These are phyloP conservation scores for Chamaecrista fasciculata DNA, from an alignment of 306 rosid species.

Conservation along the genomic window DNA sequence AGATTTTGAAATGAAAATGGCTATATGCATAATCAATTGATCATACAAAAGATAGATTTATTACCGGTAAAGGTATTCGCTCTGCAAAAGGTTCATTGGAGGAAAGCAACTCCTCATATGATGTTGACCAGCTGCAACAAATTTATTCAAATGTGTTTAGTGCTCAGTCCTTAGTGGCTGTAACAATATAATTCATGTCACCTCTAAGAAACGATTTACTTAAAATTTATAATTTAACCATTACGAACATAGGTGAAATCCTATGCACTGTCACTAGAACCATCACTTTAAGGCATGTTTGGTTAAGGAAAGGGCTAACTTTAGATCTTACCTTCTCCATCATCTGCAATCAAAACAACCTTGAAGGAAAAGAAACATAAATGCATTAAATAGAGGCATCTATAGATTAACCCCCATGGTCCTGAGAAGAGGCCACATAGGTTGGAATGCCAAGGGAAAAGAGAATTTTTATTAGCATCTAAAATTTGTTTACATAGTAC, in stretches of 20 bases:
- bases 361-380: too few species aligned
- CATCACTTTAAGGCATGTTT: neutral
- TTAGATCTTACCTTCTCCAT: too few species aligned
- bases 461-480: neutral
- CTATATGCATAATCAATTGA: neutral
- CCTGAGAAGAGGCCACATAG: constrained; percentile 1
- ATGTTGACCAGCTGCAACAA: constrained; percentile 91
- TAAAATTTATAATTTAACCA: constrained; percentile 1
- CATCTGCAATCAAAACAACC: too few species aligned
- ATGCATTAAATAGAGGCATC: too few species aligned
- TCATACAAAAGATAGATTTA: constrained; percentile 29
- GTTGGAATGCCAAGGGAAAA: neutral
- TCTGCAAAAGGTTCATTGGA: constrained; percentile 70
- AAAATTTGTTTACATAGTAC: neutral
- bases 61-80: constrained; percentile 87
- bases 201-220: neutral
- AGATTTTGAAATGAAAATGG: constrained; percentile 14
- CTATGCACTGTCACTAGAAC: neutral
- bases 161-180: too few species aligned
- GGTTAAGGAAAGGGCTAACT: neutral
- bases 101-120: constrained; percentile 81
- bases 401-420: neutral
- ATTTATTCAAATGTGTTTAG: constrained; percentile 12
- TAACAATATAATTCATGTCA: constrained; percentile 13
- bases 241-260: neutral